Conservation (phyloP, 176 grass and related monocot genomes). For the Carex cristatella region DNA sequence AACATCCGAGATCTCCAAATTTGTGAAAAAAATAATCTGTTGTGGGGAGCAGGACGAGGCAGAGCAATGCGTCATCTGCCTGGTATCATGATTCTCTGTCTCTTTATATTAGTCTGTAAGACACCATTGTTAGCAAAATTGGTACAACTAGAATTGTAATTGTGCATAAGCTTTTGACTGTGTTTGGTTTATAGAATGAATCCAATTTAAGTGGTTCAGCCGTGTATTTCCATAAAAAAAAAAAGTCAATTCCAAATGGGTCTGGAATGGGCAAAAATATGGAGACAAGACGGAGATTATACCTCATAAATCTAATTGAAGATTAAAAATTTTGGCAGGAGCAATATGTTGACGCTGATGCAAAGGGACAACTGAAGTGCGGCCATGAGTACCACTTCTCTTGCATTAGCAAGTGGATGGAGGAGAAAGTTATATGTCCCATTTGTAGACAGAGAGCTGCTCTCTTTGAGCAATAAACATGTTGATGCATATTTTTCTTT, state of each 20-base stretch:
- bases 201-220: neutral
- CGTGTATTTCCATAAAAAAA: neutral
- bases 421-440: neutral
- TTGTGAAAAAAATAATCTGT: neutral
- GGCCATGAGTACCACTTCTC: neutral
- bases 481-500: neutral
- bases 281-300: neutral
- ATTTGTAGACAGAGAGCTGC: neutral
- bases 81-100: neutral
- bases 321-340: neutral
- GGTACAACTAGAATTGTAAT: neutral
- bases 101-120: neutral
- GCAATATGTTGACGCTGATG: neutral
- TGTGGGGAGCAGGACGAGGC: neutral
- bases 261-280: neutral
- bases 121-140: neutral
- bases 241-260: neutral
- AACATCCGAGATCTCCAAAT: neutral
- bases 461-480: neutral
- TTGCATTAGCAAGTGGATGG: neutral
- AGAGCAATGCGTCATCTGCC: neutral
- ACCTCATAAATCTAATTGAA: too few relatives aligned
- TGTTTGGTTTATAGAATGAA: neutral
- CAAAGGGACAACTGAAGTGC: neutral
- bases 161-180: neutral